These are phyloP conservation scores for Caloboletus inedulis DNA, from an alignment of 1,284 basidiomycete genomes.

Conservation along the genomic window DNA sequence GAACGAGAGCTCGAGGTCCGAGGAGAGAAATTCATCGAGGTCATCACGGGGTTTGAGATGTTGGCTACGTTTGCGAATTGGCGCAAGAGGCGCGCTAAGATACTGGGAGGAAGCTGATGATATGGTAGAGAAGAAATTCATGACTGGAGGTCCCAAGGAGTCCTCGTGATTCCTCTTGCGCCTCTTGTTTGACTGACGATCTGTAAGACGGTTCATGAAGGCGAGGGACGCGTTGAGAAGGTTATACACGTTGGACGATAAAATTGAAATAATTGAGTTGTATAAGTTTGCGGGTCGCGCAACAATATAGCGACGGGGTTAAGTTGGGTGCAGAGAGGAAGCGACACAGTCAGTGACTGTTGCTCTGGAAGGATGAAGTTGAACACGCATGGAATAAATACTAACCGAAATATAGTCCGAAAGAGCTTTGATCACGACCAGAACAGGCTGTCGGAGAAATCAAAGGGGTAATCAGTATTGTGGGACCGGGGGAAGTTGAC, in stretches of 20 bases:
- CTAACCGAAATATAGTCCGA: conserved; percentile 24
- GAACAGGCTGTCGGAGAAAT: conserved; percentile 21
- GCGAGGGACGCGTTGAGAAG: conserved; percentile 1
- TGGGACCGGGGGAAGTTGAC: conserved; percentile 5
- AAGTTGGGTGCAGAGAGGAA: conserved; percentile 5
- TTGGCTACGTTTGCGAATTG: conserved; percentile 47
- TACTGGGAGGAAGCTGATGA: conserved; percentile 41
- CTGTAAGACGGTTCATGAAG: conserved; percentile 27
- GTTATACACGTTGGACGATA: conserved; percentile 12
- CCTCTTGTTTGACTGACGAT: conserved; percentile 41
- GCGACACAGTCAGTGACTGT: conserved; percentile 20
- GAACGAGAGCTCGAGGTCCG: conserved; percentile 75
- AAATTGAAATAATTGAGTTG: conserved; percentile 5
- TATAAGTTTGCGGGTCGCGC: background rate
- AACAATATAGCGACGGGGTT: background rate
- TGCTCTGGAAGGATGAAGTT: conserved; percentile 8
- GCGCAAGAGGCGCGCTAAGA: conserved; percentile 50
- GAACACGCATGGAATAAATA: conserved; percentile 30
- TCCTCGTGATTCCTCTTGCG: conserved; percentile 40
- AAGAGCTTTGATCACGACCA: conserved; percentile 26
- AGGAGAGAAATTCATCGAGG: conserved; percentile 63
- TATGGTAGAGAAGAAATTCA: conserved; percentile 49
- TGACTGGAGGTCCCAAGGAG: conserved; percentile 34
- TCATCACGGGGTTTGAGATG: conserved; percentile 45
- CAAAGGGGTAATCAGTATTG: conserved; percentile 19